Base-by-base conservation (phyloP, 129 eudicot genomes). In the Smallanthus sonchifolius region DNA sequence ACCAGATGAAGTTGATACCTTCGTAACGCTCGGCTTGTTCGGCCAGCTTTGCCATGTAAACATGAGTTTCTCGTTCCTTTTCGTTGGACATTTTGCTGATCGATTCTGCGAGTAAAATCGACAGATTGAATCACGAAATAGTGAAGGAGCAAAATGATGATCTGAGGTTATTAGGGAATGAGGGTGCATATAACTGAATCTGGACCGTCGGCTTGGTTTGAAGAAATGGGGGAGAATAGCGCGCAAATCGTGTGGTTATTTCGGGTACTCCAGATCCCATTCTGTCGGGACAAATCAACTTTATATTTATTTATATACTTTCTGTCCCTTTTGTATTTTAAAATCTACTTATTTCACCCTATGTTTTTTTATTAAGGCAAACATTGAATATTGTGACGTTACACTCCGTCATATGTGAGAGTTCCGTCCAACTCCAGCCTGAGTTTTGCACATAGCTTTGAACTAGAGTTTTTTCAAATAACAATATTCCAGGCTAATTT, bases 21-120 rank as follows among this genome's bases (percentile, higher is more conserved):
- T 90, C 95, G 45, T 89, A 92, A 73, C 98, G 98, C 78, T 92
- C 96, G 55, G 98, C 98, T 82, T 92, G 98, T 84, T 92, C 98
- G 28, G 96, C 85, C n/a, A 89, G 96, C 88, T 92, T 92, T 37
- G 98, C 98, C 90, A 92, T 36, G 89, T 89, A 92, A 51, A 92
- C 98, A 76, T 89, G 98, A 68, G 85, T 87, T 70, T 89, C 96
- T 84, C 98, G 83, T 74, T 92, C 98, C 83, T 86, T 89, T 11
- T 92, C 95, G 49, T 86, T 78, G 52, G 98, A 79, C 96, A 92
- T 90, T 82, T 67, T 84, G 73, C 17, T 61, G 72, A 59, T 61
- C 16, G 76, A 28, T 56, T 57, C 69, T 68, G 49, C 79, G 14
- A 74, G 61, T 42, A 56, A 52, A 76, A 54, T 42, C 59, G 36